Base-by-base conservation (phyloP, 2,329 filamentous ascomycete genomes). In the Coniochaeta ligniaria region DNA sequence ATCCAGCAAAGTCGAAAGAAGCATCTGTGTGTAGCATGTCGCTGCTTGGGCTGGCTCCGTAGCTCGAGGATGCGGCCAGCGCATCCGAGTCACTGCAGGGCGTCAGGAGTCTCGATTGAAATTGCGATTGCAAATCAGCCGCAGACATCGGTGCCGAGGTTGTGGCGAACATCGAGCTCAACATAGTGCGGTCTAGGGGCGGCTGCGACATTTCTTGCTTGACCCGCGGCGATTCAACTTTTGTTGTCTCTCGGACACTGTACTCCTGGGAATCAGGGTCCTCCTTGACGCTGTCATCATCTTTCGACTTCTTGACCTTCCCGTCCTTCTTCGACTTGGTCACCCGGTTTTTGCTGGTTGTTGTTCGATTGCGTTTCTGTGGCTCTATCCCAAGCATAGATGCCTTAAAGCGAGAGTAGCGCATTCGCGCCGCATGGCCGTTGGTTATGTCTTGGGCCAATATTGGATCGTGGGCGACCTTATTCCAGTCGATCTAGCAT, bases 361-460 rank as follows among this genome's bases (percentile, higher is more conserved):
- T 67, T 9, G 73, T 72, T 52, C 76, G 75, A 66, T 75, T 76
- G 28, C 80, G 76, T 67, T 76, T 79, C 63, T 78, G 76, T 11
- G 81, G 77, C 66, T 81, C 76, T 47, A 76, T 70, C 28, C 79
- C 79, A 9, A 78, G 69, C 67, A 85, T 76, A 12, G 77, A 72
- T 11, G 74, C 68, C 31, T 75, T 73, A 67, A 84, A 84, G 38
- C 83, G 78, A 16, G 81, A 80, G 69, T 80, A 86, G 60, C 83
- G 76, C 83, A 86, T 86, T 56, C 83, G 79, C 35, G 83, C 83
- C 33, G 83, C 83, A 69, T 86, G 83, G 52, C 83, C 83, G 66
- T 85, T 86, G 63, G 81, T 78, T 62, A 85, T 85, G 65, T 78
- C 74, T 57, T 83, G 76, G 26, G 78, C 64, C 11, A 86, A 75